Percentiles rank a stretch among this genome's conserved stretches.
Evolutionary conservation across 1,284 basidiomycete genomes (phyloP).

Genomic region (Apiotrichum sp.): DNA sequence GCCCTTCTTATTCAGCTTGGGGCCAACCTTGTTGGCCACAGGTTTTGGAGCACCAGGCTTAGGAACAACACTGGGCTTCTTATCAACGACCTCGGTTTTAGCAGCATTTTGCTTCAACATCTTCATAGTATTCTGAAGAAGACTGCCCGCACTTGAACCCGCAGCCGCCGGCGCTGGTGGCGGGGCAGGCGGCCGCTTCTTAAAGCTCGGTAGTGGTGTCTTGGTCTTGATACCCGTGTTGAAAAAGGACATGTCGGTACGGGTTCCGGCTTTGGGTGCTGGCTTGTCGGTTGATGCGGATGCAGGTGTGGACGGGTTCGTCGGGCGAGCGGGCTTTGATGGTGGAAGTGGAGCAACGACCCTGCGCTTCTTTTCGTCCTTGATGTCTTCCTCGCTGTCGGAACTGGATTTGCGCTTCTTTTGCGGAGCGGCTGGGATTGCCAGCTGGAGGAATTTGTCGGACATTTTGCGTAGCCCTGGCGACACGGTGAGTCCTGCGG

Average conservation of each 20-base stretch:
- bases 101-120: conserved; percentile 10
- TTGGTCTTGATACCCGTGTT: conserved; percentile 17
- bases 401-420: conserved; percentile 8
- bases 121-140: conserved; percentile 9
- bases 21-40: neutral
- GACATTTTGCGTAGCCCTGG: conserved; percentile 22
- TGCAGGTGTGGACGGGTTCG: no score
- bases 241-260: conserved; percentile 35
- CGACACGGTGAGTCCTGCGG: neutral
- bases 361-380: conserved; percentile 19
- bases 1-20: conserved; percentile 35
- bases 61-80: neutral
- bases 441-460: conserved; percentile 13
- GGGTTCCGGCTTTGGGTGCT: neutral
- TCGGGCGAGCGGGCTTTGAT: neutral
- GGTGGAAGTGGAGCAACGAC: neutral
- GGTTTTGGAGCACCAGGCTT: neutral
- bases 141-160: neutral
- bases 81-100: neutral
- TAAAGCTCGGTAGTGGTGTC: conserved; percentile 23
- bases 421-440: no score
- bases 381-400: conserved; percentile 1
- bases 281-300: neutral
- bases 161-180: neutral
- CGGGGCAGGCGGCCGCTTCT: conserved; percentile 12